These are phyloP conservation scores for Rubia balearica DNA, from an alignment of 305 asterid species.

Conservation along the genomic window DNA sequence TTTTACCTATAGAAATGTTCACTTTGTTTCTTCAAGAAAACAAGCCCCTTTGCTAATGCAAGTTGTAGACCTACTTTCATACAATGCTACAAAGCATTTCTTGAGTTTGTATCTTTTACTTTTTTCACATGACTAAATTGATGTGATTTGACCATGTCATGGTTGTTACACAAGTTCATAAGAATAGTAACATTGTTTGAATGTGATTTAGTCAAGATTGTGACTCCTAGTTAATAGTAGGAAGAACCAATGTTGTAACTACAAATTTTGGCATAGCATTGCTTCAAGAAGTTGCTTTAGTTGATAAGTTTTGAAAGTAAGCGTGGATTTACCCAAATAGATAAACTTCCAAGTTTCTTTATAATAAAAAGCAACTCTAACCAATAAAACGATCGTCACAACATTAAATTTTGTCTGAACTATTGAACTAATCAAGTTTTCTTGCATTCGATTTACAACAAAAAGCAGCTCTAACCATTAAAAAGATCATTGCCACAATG, in stretches of 20 bases:
- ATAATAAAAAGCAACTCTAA: too few species aligned
- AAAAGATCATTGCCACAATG: too few species aligned
- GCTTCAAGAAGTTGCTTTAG: neutral
- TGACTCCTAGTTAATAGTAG: neutral
- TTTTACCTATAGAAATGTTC: constrained; percentile 4
- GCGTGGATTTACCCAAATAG: too few species aligned
- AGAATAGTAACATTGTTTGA: neutral
- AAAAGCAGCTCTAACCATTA: too few species aligned
- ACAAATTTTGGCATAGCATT: neutral
- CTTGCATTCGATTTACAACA: constrained; percentile 2
- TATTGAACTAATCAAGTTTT: neutral
- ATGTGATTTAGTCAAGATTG: neutral
- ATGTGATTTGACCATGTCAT: neutral
- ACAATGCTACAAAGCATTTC: constrained; percentile 1
- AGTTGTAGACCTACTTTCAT: constrained; percentile 13
- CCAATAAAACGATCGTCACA: too few species aligned
- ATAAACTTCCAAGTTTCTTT: too few species aligned
- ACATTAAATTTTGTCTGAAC: neutral
- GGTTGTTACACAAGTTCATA: neutral
- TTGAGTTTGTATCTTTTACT: neutral
- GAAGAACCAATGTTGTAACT: neutral
- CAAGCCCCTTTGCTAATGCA: neutral
- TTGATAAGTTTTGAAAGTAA: neutral
- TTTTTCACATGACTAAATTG: neutral
- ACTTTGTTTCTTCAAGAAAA: neutral